Base-by-base conservation (phyloP, 208 protist species). In the Herpetomonas tarakana region DNA sequence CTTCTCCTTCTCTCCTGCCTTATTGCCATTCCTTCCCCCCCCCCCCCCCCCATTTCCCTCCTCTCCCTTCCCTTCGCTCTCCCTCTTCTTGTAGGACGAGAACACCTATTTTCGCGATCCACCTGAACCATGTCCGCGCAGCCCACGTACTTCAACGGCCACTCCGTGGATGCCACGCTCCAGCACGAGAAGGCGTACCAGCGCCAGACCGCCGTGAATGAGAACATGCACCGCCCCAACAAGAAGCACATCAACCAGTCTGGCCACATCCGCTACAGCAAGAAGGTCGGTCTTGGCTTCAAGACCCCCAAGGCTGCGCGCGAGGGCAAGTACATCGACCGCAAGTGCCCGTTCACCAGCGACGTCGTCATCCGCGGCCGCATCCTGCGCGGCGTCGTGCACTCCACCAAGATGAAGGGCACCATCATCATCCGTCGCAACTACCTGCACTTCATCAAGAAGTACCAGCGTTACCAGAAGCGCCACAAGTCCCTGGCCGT, bases 391-490 rank as follows among this genome's bases (percentile, higher is more conserved):
- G 99, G 99, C 71, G 78, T 98, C 62, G 97, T 99, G 49, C 84
- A 97, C 72, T 98, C 96, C 57, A 97, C 76, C 70, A 99, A 99
- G 88, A 99, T 99, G 98, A 85, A 98, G 65, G 86, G 97, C 76
- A 99, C 98, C 44, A 92, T 99, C 71, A 88, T 99, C 65, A 95
- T 99, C 79, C 97, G 98, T 76, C 94, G 98, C 75, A 98, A 99
- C 83, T 99, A 99, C 87, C 96, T 99, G 54, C 99, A 99, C 91
- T 99, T 98, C 91, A 94, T 99, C 83, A 90, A 90, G 68, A 99
- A 99, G 93, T 99, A 99, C 94, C 98, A 99, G 88, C 91, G 99
- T 80, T 99, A 98, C 88, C 98, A 99, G 91, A 99, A 99, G 97
- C 95, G 98, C 70, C 99, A 99, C 93, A 98, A 92, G 64, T 99